Evolutionary conservation across 2,329 filamentous ascomycete genomes (phyloP).

Genomic region (Penicillium hesseltinei): DNA sequence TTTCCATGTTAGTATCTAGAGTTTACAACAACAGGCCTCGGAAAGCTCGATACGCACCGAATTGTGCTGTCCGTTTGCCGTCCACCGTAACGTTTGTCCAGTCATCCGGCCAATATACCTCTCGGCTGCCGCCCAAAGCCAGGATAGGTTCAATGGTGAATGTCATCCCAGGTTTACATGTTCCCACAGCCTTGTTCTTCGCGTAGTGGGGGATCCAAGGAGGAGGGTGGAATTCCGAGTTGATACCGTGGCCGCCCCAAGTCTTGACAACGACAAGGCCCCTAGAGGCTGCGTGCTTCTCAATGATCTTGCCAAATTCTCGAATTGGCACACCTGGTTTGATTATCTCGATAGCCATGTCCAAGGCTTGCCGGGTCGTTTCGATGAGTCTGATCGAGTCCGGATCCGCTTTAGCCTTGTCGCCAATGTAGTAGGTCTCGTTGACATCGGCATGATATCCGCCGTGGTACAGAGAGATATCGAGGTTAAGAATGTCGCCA

Average conservation of each 20-base stretch:
- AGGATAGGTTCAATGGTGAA: constrained; percentile 98
- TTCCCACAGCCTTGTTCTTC: constrained; percentile 90
- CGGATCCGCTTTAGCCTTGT: constrained; percentile 72
- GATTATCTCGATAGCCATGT: constrained; percentile 78
- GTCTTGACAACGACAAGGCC: constrained; percentile 82
- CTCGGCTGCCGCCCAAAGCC: constrained; percentile 75
- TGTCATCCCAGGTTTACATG: constrained; percentile 88
- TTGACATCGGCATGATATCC: constrained; percentile 92
- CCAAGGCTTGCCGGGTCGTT: constrained; percentile 76
- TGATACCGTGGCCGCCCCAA: constrained; percentile 90
- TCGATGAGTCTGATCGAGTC: constrained; percentile 84
- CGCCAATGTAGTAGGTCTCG: constrained; percentile 92
- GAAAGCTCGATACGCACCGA: constrained; percentile 45
- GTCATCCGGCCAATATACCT: constrained; percentile 93
- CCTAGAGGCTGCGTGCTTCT: constrained; percentile 78
- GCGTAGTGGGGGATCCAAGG: constrained; percentile 93
- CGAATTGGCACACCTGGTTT: constrained; percentile 84
- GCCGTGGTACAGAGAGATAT: constrained; percentile 83
- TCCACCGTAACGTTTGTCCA: constrained; percentile 91
- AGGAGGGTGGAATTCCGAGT: constrained; percentile 81
- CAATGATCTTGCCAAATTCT: constrained; percentile 85
- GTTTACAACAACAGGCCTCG: background rate
- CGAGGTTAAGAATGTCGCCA: constrained; percentile 91
- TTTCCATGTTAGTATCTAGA: constrained; percentile 11
- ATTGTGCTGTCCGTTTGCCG: constrained; percentile 85